These are phyloP conservation scores for Colletotrichum phormii DNA, from an alignment of 2,329 filamentous ascomycete genomes.

Conservation along the genomic window DNA sequence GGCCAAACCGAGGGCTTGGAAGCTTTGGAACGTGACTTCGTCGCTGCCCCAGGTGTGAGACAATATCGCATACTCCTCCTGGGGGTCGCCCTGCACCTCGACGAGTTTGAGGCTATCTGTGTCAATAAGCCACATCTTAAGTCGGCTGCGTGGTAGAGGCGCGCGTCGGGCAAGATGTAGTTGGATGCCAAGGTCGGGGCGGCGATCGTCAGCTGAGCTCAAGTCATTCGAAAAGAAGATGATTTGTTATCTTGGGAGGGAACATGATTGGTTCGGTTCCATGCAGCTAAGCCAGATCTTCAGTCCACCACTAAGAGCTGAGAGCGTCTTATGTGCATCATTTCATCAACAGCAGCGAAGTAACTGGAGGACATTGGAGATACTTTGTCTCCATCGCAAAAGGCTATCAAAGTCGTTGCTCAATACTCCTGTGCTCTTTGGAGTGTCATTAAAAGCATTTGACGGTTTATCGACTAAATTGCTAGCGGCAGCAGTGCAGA, in stretches of 20 bases:
- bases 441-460: not conserved
- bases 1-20: constrained; percentile 10
- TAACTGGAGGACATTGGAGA: not conserved
- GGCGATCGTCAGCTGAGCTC: not conserved
- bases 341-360: not conserved
- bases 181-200: not conserved
- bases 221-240: not conserved
- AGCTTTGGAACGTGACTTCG: constrained; percentile 44
- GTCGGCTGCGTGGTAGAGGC: not conserved
- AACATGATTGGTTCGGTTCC: not conserved
- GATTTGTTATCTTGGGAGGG: not conserved
- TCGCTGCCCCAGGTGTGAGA: constrained; percentile 50
- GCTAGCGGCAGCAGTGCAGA: not conserved
- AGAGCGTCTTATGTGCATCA: not conserved
- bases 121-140: constrained; percentile 44
- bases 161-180: not conserved
- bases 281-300: not conserved
- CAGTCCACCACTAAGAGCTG: not conserved
- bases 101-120: constrained; percentile 38
- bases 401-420: not conserved
- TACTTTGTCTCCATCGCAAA: not conserved
- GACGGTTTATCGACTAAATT: not conserved
- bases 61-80: constrained; percentile 46
- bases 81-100: constrained; percentile 38
- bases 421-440: not conserved